Base-by-base conservation (phyloP, 2,329 filamentous ascomycete species). In the Cercospora janseana region DNA sequence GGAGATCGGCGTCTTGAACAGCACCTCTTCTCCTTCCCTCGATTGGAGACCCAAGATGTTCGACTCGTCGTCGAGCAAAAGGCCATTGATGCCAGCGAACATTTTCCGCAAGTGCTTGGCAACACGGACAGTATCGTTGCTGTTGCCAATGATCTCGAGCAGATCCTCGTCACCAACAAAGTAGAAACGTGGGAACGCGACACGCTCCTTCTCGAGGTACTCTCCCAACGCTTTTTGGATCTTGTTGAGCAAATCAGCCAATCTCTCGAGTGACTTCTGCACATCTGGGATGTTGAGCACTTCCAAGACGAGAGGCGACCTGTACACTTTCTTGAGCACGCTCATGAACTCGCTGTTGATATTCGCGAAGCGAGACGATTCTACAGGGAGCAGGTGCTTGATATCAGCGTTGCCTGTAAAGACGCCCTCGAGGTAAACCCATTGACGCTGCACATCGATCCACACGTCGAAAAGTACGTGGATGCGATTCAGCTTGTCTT, bases 81-180 rank as follows among this genome's bases (percentile, higher is more conserved):
- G 79, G 3, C 93, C 93, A 4, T 86, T 92, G 40, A 98, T 78
- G 55, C 93, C 93, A 57, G 94, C 93, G 76, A 99, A 99, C 93
- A 99, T 99, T 77, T 99, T 99, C 70, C 95, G 92, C 76, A 99
- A 90, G 74, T 99, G 94, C 70, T 98, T 98, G 31, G 93, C 89
- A 60, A 98, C 94, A 47, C 93, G 90, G 54, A 93, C 75, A 7
- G 92, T 95, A 65, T 99, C 93, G 65, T 96, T 96, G 73, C 92
- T 97, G 70, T 99, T 99, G 67, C 93, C 93, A 58, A 99, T 99
- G 73, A 99, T 99, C 70, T 99, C 93, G 18, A 99, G 79, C 50
- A 99, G 75, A 71, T 99, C 93, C 67, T 99, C 94, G 64, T 99
- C 94, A 69, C 93, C 93, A 49, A 99, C 94, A 63, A 98, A 99